A percentile compares a stretch with the other conserved stretches of the same genome.
Conservation (phyloP, 306 rosid genomes). For the Prunus kanzakura region DNA sequence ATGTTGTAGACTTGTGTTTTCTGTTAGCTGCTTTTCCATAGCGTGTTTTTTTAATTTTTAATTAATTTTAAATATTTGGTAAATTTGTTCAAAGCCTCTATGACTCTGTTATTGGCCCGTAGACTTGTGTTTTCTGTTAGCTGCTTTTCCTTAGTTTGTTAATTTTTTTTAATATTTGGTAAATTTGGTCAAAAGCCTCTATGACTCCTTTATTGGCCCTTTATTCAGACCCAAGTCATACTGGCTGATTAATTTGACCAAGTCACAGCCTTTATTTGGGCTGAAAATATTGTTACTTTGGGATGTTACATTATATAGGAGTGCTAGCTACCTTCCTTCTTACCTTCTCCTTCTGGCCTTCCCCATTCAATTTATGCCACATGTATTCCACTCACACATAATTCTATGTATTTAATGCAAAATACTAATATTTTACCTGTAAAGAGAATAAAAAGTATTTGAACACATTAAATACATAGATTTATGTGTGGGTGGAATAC, state of each 20-base stretch:
- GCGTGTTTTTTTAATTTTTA: too few species aligned
- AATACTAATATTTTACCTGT: too few species aligned
- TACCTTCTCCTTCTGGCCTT: too few species aligned
- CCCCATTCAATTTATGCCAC: too few species aligned
- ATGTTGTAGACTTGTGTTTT: neutral
- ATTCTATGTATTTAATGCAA: too few species aligned
- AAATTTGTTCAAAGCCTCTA: neutral
- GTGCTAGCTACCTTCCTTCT: too few species aligned
- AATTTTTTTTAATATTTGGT: neutral
- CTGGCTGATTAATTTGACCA: neutral
- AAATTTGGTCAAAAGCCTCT: neutral
- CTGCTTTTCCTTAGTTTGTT: neutral
- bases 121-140: neutral
- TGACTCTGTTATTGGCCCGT: neutral
- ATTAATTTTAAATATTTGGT: neutral
- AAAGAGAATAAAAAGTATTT: too few species aligned
- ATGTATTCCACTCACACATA: too few species aligned
- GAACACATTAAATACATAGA: too few species aligned
- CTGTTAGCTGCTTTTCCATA: neutral
- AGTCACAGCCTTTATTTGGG: neutral
- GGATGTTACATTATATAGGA: neutral
- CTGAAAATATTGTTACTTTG: neutral
- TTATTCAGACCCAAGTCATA: neutral
- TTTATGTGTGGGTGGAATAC: too few species aligned
- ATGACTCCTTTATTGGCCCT: neutral